A percentile compares a stretch with the other conserved stretches of the same genome.
Evolutionary conservation across 768 basidiomycete species (phyloP).

Genomic region (Fomitopsis pulvina): DNA sequence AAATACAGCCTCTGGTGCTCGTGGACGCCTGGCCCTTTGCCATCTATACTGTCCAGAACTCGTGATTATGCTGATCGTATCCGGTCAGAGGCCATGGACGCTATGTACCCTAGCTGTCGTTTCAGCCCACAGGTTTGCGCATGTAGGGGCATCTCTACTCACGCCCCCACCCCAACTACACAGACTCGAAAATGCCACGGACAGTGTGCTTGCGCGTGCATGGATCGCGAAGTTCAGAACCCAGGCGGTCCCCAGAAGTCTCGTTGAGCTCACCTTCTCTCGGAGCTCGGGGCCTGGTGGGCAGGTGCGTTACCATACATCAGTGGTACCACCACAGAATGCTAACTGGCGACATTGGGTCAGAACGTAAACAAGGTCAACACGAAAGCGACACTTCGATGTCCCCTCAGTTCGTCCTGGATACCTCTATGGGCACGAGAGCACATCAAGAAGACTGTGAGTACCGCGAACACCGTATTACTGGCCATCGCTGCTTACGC

Average conservation of each 20-base stretch:
- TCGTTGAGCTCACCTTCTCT: slow-evolving; percentile 62
- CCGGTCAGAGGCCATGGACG: too few species aligned
- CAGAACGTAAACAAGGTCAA: slow-evolving; percentile 91
- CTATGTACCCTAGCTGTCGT: too few species aligned
- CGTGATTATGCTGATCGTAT: too few species aligned
- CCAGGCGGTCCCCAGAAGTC: slow-evolving; percentile 38
- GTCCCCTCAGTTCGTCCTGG: slow-evolving; percentile 52
- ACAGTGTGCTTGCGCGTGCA: slow-evolving; percentile 39
- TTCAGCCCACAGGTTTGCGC: neutral
- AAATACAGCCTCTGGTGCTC: too few species aligned
- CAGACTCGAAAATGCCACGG: slow-evolving; percentile 31
- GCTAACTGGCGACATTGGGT: neutral
- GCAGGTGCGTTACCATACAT: slow-evolving; percentile 42
- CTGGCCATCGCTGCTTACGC: neutral
- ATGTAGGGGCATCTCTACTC: neutral
- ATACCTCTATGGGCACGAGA: slow-evolving; percentile 62
- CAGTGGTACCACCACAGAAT: slow-evolving; percentile 4
- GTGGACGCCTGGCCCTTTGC: too few species aligned
- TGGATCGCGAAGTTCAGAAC: slow-evolving; percentile 51
- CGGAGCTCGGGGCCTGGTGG: slow-evolving; percentile 84
- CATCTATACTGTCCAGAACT: too few species aligned
- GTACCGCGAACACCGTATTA: slow-evolving; percentile 17
- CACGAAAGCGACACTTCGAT: slow-evolving; percentile 68
- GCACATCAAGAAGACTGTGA: slow-evolving; percentile 41
- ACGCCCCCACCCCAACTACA: slow-evolving; percentile 38